Evolutionary conservation across 73 alveolate genomes (phyloP).

Genomic region (Diophrys appendiculata): DNA sequence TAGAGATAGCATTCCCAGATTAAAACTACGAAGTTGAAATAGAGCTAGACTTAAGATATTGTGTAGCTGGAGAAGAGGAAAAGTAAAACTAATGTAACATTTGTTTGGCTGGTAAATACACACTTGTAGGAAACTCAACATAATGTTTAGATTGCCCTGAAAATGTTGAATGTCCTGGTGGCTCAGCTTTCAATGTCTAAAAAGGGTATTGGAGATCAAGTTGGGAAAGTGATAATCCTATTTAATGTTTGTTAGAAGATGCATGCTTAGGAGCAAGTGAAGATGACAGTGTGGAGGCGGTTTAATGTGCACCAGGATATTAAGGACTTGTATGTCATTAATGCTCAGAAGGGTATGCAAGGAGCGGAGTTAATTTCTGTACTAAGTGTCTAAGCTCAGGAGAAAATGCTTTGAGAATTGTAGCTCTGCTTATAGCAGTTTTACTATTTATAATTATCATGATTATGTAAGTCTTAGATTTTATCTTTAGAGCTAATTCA

Average conservation of each 20-base stretch:
- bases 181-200: slow-evolving; percentile 31
- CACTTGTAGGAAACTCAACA: slow-evolving; percentile 15
- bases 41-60: slow-evolving; percentile 12
- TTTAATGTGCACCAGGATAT: slow-evolving; percentile 23
- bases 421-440: slow-evolving; percentile 14
- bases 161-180: slow-evolving; percentile 59
- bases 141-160: slow-evolving; percentile 48
- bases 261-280: slow-evolving; percentile 33
- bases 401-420: slow-evolving; percentile 19
- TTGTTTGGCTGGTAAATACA: slow-evolving; percentile 38
- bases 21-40: not conserved
- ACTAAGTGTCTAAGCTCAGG: slow-evolving; percentile 21
- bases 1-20: not conserved
- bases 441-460: slow-evolving; percentile 13
- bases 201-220: slow-evolving; percentile 57
- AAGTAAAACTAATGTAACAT: slow-evolving; percentile 17
- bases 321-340: slow-evolving; percentile 34
- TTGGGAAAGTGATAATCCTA: slow-evolving; percentile 17
- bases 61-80: slow-evolving; percentile 39
- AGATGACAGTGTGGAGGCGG: slow-evolving; percentile 27
- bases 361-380: slow-evolving; percentile 23
- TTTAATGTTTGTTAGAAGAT: slow-evolving; percentile 24
- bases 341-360: slow-evolving; percentile 27
- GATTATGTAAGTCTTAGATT: slow-evolving; percentile 10
- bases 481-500: slow-evolving; percentile 14